Percentiles rank a stretch among this genome's conserved stretches.
These are phyloP conservation scores for Paraphoma chrysanthemicola DNA, from an alignment of 2,329 filamentous ascomycete species.

Conservation along the genomic window DNA sequence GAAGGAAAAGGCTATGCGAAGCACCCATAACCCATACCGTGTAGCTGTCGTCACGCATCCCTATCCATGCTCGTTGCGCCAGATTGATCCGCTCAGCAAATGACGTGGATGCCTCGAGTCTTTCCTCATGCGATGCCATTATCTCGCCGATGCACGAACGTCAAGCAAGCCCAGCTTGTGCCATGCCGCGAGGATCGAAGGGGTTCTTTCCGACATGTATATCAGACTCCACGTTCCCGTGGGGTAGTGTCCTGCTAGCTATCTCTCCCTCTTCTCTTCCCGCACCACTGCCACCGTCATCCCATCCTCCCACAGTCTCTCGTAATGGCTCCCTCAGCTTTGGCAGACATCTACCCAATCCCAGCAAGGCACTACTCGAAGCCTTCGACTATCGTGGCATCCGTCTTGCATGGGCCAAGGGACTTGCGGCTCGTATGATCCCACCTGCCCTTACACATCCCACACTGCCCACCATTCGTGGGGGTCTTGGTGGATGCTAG, in stretches of 20 bases:
- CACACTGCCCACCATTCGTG: slow-evolving; percentile 41
- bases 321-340: slow-evolving; percentile 51
- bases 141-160: slow-evolving; percentile 48
- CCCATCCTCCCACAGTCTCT: slow-evolving; percentile 29
- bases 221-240: slow-evolving; percentile 48
- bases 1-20: slow-evolving; percentile 44
- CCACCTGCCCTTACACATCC: slow-evolving; percentile 42
- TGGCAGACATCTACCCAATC: slow-evolving; percentile 49
- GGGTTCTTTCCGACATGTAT: slow-evolving; percentile 40
- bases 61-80: slow-evolving; percentile 44
- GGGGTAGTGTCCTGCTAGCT: slow-evolving; percentile 41
- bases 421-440: slow-evolving; percentile 51
- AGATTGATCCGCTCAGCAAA: slow-evolving; percentile 48
- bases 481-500: slow-evolving; percentile 33
- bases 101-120: slow-evolving; percentile 43
- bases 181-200: slow-evolving; percentile 36
- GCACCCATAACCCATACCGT: slow-evolving; percentile 37
- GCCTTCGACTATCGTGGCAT: slow-evolving; percentile 47
- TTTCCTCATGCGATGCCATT: slow-evolving; percentile 41
- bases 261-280: slow-evolving; percentile 31
- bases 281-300: slow-evolving; percentile 25
- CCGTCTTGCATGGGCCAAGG: slow-evolving; percentile 51
- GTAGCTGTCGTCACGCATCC: slow-evolving; percentile 36
- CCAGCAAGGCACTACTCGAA: slow-evolving; percentile 48
- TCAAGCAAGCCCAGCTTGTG: slow-evolving; percentile 37